Base-by-base conservation (phyloP, 2,329 filamentous ascomycete species). In the Fusarium algeriense region DNA sequence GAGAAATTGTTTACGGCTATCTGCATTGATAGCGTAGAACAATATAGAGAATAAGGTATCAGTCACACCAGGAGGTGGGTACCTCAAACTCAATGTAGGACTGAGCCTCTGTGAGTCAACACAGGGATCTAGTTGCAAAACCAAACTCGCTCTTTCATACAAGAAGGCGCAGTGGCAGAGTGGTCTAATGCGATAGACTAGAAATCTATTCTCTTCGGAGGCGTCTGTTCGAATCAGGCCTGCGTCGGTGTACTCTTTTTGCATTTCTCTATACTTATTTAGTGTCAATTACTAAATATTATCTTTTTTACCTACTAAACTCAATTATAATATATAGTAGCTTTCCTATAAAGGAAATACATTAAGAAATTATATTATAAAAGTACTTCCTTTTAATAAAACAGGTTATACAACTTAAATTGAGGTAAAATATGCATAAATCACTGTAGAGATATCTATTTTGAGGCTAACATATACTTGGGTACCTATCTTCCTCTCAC, bases 121-220 rank as follows among this genome's bases (percentile, higher is more conserved):
- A 17, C 19, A 17, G 5, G 14, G 3, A 43, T n/a, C 14, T 53
- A 3, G 3, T 1, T 1, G 9, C 19, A 13, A 17, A 11, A 6
- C 2, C 10, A 19, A 3, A 2, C 6, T 0, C 1, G 3, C 1
- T 2, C 4, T 7, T 8, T 4, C 8, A 67, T 35, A 41, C 50
- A 0, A 45, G 7, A 59, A 64, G 65, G 65, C 65, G 65, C 65
- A 68, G 65, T 68, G 65, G 65, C 65, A 68, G 65, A 68, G 65
- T 68, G 65, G 65, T 68, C 65, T 68, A 68, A 68, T 68, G 64
- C 64, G 64, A 68, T 68, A 68, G 64, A 68, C 64, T 68, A 68
- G 64, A 68, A 68, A 68, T 68, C 65, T 68, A 68, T 68, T 68
- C 64, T 67, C 64, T 20, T 67, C 64, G 64, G 64, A 67, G 64